Evolutionary conservation across 352 stramenopile genomes (phyloP).

Genomic region (Globisporangium acanthophoron): DNA sequence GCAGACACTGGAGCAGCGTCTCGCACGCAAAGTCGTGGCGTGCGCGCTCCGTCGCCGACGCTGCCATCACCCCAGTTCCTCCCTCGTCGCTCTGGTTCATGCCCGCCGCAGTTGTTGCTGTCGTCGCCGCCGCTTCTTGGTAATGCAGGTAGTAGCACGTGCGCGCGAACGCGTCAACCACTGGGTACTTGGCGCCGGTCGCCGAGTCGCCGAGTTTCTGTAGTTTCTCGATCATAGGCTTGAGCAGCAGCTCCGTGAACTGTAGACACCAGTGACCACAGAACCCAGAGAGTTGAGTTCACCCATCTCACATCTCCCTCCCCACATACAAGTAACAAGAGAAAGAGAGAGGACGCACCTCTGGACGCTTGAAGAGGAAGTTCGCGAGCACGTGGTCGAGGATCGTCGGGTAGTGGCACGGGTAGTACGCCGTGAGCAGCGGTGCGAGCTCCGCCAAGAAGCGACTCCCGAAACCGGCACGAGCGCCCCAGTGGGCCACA

Average conservation of each 20-base stretch:
- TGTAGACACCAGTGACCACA: background rate
- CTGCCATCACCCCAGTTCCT: background rate
- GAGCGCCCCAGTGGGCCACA: slow-evolving; percentile 64
- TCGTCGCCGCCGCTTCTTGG: background rate
- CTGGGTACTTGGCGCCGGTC: slow-evolving; percentile 52
- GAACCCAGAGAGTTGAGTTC: background rate
- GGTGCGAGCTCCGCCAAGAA: slow-evolving; percentile 70
- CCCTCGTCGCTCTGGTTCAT: background rate
- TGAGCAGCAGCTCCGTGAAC: slow-evolving; percentile 57
- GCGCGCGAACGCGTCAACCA: slow-evolving; percentile 57
- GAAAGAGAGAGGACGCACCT: slow-evolving; percentile 19
- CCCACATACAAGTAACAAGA: background rate
- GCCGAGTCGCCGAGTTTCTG: slow-evolving; percentile 56
- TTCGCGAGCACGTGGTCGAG: slow-evolving; percentile 72
- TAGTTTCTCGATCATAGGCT: slow-evolving; percentile 68
- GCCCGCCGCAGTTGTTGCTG: background rate
- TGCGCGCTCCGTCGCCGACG: slow-evolving; percentile 4
- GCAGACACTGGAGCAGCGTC: slow-evolving; percentile 64
- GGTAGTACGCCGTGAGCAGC: slow-evolving; percentile 76
- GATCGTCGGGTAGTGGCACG: slow-evolving; percentile 73
- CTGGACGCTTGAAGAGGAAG: slow-evolving; percentile 74
- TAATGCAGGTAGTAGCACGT: slow-evolving; percentile 18
- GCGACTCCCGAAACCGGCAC: slow-evolving; percentile 53
- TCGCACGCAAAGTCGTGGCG: slow-evolving; percentile 64
- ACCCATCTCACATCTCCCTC: background rate